A percentile compares a stretch with the other conserved stretches of the same genome.
These are phyloP conservation scores for Gynostemma pentaphyllum DNA, from an alignment of 306 rosid species.

Conservation along the genomic window DNA sequence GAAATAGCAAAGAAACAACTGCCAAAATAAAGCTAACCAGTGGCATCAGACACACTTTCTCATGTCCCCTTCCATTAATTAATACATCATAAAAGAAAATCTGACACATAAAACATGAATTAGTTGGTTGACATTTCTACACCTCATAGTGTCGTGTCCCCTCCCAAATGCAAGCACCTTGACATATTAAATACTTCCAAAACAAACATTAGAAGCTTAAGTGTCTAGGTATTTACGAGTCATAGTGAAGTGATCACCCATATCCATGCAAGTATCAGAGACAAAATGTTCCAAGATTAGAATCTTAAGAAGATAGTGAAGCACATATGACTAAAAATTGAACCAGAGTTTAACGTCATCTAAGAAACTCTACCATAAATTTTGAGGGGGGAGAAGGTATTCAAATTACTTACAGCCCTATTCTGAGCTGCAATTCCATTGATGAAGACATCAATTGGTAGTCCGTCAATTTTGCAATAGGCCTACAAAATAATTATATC, in stretches of 20 bases:
- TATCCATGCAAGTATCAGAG: neutral
- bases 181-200: neutral
- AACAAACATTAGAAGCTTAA: neutral
- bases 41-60: neutral
- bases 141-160: neutral
- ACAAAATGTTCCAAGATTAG: neutral
- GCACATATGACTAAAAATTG: neutral
- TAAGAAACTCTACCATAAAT: neutral
- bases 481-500: slow-evolving; percentile 33
- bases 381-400: neutral
- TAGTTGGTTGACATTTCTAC: neutral
- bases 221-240: neutral
- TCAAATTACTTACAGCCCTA: slow-evolving; percentile 71
- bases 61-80: neutral
- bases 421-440: slow-evolving; percentile 63
- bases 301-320: neutral
- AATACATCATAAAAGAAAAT: neutral
- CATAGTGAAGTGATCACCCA: neutral
- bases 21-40: neutral
- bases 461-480: slow-evolving; percentile 76
- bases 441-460: slow-evolving; percentile 59
- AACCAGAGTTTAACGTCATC: neutral
- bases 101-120: neutral
- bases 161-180: neutral
- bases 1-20: neutral